Evolutionary conservation across 2,329 filamentous ascomycete genomes (phyloP).

Genomic region (Diplodia seriata): DNA sequence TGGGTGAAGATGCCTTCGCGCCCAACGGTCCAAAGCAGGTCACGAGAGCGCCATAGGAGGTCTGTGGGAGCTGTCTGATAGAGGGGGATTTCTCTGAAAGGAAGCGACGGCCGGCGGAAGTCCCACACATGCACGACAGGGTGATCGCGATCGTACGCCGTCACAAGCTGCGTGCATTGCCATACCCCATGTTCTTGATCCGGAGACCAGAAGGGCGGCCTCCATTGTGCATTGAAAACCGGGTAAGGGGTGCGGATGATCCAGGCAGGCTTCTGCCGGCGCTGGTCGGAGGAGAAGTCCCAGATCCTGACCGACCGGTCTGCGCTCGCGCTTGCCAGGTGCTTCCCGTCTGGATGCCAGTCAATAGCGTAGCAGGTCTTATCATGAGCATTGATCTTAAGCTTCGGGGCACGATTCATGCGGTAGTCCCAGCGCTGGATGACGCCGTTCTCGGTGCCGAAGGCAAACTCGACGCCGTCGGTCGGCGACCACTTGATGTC

Average conservation of each 20-base stretch:
- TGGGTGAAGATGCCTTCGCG: constrained; percentile 68
- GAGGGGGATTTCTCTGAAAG: constrained; percentile 66
- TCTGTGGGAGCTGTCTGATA: constrained; percentile 64
- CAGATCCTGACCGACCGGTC: constrained; percentile 69
- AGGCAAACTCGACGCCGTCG: constrained; percentile 67
- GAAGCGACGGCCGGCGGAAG: constrained; percentile 66
- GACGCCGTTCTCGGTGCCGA: constrained; percentile 68
- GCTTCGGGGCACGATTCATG: constrained; percentile 61
- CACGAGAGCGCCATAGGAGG: constrained; percentile 69
- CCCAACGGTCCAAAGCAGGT: constrained; percentile 69
- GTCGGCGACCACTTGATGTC: constrained; percentile 71
- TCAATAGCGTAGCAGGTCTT: constrained; percentile 67
- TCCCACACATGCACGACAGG: constrained; percentile 70
- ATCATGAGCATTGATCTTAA: constrained; percentile 68
- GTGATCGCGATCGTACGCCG: constrained; percentile 67
- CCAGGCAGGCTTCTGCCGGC: constrained; percentile 65
- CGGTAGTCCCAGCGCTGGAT: constrained; percentile 71
- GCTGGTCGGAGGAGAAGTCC: constrained; percentile 65
- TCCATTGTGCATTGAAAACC: constrained; percentile 68
- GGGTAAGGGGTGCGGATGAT: constrained; percentile 67
- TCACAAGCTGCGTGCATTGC: constrained; percentile 68
- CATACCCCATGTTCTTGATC: constrained; percentile 61
- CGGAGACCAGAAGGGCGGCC: constrained; percentile 64
- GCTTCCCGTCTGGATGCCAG: constrained; percentile 72
- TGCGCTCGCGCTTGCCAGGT: constrained; percentile 67